Evolutionary conservation across 495 filamentous ascomycete species (phyloP), one percentile per base, ranked within the genome.

Genomic region (Xylaria telfairii): DNA sequence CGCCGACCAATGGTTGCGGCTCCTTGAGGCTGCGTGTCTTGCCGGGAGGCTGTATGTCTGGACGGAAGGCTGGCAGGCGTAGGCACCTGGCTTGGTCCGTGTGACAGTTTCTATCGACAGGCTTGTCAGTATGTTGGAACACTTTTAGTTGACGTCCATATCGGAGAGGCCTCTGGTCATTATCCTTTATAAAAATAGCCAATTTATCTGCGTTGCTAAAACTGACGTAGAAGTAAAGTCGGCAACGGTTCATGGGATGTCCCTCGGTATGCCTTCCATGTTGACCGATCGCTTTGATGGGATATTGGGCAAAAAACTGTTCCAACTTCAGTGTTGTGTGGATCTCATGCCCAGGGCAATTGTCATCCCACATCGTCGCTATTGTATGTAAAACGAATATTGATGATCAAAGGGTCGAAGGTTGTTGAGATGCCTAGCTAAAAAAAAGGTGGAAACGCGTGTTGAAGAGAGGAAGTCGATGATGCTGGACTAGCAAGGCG

Each of bases 61-160:
- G n/a, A n/a, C n/a, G n/a, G n/a, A n/a, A n/a, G n/a, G n/a, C n/a
- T n/a, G n/a, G n/a, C n/a, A n/a, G n/a, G n/a, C n/a, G n/a, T n/a
- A n/a, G n/a, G n/a, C n/a, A n/a, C n/a, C n/a, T n/a, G n/a, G n/a
- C n/a, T n/a, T n/a, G n/a, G n/a, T n/a, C n/a, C n/a, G n/a, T n/a
- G n/a, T n/a, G n/a, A n/a, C n/a, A n/a, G n/a, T n/a, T n/a, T 53
- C 49, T 53, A 53, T 53, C 49, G 19, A 53, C 49, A 5, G 49
- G 49, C 49, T 53, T 53, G n/a, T 53, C 19, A 26, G 19, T 8
- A 53, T 53, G 19, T 17, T 53, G n/a, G 49, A 53, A 53, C 21
- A 53, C 49, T 21, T 26, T 24, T 26, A 53, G 49, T 53, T 53
- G 19, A 26, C 49, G 49, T 53, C 49, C 49, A 53, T 19, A 53